Evolutionary conservation across 768 basidiomycete genomes (phyloP), one percentile per base, ranked within the genome.

Genomic region (Crucibulum laeve): DNA sequence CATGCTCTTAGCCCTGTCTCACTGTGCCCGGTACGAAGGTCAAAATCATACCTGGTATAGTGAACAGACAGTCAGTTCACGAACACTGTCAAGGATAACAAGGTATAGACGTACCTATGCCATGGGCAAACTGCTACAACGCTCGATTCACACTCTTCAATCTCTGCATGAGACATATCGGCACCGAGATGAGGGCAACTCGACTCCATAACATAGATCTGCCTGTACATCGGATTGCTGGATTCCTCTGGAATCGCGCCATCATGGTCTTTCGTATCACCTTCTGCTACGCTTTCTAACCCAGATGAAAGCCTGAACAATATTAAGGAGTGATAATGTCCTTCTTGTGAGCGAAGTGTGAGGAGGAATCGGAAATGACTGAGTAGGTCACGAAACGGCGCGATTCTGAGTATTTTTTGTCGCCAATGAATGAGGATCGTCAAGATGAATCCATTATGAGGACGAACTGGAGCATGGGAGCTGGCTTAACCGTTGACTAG

Each of bases 181-280:
- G 86, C 87, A 2, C 87, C 86, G 5, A 89, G 71, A 64, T 91
- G 88, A 3, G 87, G 87, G 58, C 87, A 90, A 7, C 72, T 77
- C 4, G 84, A 77, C 60, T 90, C 87, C 87, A 91, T 90, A 5
- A 77, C 79, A 55, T 88, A 90, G 10, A 89, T 66, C 51, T 87
- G 74, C 14, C 48, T 11, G 57, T 25, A 40, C 22, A 40, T 37
- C 17, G 37, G 14, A 11, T 39, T 42, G 23, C 6, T 21, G 6
- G 25, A 4, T 19, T 46, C 42, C 19, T 41, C 43, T 25, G 44
- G 46, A 7, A 40, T 38, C 6, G 17, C 35, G 2, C 36, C 36
- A 22, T n/a, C n/a, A n/a, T n/a, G n/a, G n/a, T 38, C 38, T 28
- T 43, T 23, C 3, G 46, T 45, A 5, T 47, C n/a, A 7, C 11